Base-by-base conservation (phyloP, 2,329 filamentous ascomycete species). In the Aspergillus sp. region DNA sequence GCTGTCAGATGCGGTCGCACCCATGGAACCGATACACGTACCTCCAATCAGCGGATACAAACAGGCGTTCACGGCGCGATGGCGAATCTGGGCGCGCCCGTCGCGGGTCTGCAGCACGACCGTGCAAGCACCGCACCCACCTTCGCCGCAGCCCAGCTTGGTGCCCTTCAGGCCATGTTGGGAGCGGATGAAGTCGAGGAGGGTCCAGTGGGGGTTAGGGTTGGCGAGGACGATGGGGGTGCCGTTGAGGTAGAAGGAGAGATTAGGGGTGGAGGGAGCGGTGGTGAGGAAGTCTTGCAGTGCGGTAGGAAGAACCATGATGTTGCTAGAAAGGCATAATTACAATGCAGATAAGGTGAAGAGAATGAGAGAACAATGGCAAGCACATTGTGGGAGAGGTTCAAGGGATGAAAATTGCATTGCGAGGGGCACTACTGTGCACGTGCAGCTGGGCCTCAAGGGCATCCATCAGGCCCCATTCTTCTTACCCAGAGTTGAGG, bases 61-160 rank as follows among this genome's bases (percentile, higher is more conserved):
- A 72, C 92, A 96, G 51, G 92, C 92, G 73, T 96, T 96, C 62
- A 96, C 90, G 58, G 90, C 92, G 57, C 91, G 90, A 79, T 96
- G 92, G 71, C 95, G 94, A 67, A 96, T 90, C 69, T 89, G 89
- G 12, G 90, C 92, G 7, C 89, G 91, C 2, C 10, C 23, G 28
- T 65, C 63, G n/a, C 52, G 55, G 1, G 60, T 56, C 39, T 69
- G 66, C 72, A 81, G 60, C 73, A 83, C 92, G 17, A 97, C 91
- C 36, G 92, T 97, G 72, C 92, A 97, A 61, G 92, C 92, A 67
- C 92, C 92, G 70, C 92, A 97, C 1, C 92, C 92, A 57, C 92
- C 92, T 79, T 97, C 92, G 52, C 91, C 91, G 48, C 63, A 65
- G 4, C 63, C 63, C 23, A 96, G 82, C 75, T 97, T 97, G 9